Base-by-base conservation (phyloP, 805 yeast genomes). In the Cyberlindnera mississippiensis region DNA sequence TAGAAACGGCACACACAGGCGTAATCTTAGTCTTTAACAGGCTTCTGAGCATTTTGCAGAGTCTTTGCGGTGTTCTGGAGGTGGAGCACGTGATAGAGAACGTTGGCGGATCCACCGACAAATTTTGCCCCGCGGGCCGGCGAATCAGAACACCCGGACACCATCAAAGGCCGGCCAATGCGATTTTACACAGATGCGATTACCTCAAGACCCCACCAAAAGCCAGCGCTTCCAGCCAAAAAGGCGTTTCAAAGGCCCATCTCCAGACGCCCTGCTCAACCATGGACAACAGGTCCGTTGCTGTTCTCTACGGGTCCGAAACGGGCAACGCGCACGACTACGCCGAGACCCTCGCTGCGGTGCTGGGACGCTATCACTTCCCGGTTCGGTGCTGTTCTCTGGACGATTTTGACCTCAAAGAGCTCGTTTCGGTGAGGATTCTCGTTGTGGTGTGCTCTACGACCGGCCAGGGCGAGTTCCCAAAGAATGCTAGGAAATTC, bases 391-490 rank as follows among this genome's bases (percentile, higher is more conserved):
- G 83, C 4, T 63, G 71, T 9, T 60, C 83, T 0, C 57, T 87
- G 47, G 85, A 85, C 51, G 81, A 78, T 33, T 78, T 76, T 55
- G 76, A 80, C 44, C 60, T 82, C 33, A 73, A 70, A 50, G 69
- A 69, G 41, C 63, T 86, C 37, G 64, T 76, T 5, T 69, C 77
- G 4, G 71, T 78, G 13, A 54, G 64, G 6, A 62, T 63, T 22
- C 66, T 78, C 39, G 67, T 81, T 17, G 69, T 82, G 0, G 59
- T 91, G 3, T 85, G 95, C 58, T 81, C 96, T 1, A 91, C 99
- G 0, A 84, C 96, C 2, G 98, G 99, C 7, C 97, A 91, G 62
- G 99, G 99, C 20, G 96, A 85, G 47, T 62, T 91, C 27, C 98
- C 99, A 0, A 63, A 84, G 32, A 87, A 87, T 57, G 82, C 84